These are phyloP conservation scores for Madurella fahalii DNA, from an alignment of 2,329 filamentous ascomycete species.

Conservation along the genomic window DNA sequence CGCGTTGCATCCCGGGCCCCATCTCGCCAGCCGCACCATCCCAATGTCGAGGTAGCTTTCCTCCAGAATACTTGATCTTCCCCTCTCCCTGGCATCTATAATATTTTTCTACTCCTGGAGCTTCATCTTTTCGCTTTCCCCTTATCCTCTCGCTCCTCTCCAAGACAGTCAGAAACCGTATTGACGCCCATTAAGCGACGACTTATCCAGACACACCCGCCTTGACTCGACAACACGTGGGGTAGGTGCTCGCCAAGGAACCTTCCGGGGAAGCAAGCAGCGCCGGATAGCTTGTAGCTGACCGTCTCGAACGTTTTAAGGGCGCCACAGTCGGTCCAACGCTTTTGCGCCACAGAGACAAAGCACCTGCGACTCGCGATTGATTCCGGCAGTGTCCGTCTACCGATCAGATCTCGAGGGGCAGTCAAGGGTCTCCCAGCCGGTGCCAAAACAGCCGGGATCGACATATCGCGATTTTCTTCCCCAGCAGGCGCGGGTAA, in stretches of 20 bases:
- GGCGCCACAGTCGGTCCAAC: not conserved
- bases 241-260: not conserved
- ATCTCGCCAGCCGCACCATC: slow-evolving; percentile 14
- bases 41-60: slow-evolving; percentile 3
- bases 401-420: not conserved
- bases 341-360: not conserved
- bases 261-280: not conserved
- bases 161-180: not conserved
- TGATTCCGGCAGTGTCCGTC: not conserved
- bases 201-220: not conserved
- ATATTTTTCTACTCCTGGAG: slow-evolving; percentile 2
- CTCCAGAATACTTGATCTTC: slow-evolving; percentile 10
- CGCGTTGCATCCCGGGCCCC: slow-evolving; percentile 20
- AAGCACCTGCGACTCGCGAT: not conserved
- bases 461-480: not conserved
- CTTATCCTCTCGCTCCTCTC: not conserved
- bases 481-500: too few species aligned
- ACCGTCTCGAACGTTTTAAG: not conserved
- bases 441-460: not conserved
- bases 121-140: not conserved
- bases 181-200: too few species aligned
- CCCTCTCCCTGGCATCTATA: not conserved
- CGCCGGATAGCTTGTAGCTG: not conserved
- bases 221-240: not conserved
- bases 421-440: not conserved